Conservation (phyloP, 257 asterid genomes). For the Plantago ovata region DNA sequence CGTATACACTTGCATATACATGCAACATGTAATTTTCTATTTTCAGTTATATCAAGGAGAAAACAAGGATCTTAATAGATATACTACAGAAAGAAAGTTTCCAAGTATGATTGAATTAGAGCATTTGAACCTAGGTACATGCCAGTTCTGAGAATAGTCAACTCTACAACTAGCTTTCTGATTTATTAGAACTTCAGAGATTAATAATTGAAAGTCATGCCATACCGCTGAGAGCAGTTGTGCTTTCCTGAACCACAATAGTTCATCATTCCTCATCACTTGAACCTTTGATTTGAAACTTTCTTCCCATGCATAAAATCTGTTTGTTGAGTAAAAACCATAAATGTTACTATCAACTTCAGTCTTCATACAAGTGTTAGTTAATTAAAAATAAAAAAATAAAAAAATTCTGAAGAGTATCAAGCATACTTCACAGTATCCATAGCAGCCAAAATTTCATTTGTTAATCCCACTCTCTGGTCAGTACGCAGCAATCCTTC, state of each 20-base stretch:
- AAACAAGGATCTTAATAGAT: too few relatives aligned
- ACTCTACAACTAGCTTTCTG: not conserved
- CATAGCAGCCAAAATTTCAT: conserved; percentile 84
- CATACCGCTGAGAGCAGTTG: conserved; percentile 75
- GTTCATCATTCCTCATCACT: conserved; percentile 60
- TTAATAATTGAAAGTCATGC: conserved; percentile 9
- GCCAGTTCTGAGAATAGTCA: not conserved
- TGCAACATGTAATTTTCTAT: too few relatives aligned
- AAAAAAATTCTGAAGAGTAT: conserved; percentile 1
- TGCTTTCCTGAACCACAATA: conserved; percentile 74
- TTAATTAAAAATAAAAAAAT: conserved; percentile 1
- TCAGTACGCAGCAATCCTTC: conserved; percentile 79
- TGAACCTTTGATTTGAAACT: conserved; percentile 75
- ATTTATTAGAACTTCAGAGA: conserved; percentile 8
- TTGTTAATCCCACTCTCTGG: conserved; percentile 78
- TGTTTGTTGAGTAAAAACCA: conserved; percentile 24
- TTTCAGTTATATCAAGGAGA: too few relatives aligned
- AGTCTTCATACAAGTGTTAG: not conserved
- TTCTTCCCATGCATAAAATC: conserved; percentile 86
- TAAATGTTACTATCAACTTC: conserved; percentile 6
- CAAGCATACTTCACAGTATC: conserved; percentile 78
- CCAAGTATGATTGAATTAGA: not conserved
- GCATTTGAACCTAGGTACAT: not conserved
- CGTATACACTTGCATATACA: not conserved
- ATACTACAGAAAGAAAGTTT: too few relatives aligned